Conservation (phyloP, 2,329 filamentous ascomycete genomes). For the Paecilomyces sp. region DNA sequence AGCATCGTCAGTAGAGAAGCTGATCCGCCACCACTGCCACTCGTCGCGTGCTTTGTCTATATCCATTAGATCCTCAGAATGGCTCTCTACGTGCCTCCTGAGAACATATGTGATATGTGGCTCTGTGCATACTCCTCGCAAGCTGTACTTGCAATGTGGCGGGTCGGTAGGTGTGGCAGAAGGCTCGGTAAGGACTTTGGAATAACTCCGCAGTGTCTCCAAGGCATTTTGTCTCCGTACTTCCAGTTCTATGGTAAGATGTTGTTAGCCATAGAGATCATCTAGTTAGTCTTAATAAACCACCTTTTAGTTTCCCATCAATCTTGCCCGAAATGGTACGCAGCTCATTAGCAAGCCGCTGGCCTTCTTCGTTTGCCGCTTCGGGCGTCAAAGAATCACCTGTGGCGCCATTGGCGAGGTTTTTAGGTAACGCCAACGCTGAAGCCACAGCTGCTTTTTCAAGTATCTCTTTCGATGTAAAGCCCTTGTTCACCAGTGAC, state of each 20-base stretch:
- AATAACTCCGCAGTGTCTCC: constrained; percentile 36
- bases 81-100: constrained; percentile 22
- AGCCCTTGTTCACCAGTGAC: constrained; percentile 8
- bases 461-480: constrained; percentile 23
- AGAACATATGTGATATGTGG: constrained; percentile 53
- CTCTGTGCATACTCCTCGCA: constrained; percentile 53
- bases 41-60: constrained; percentile 16
- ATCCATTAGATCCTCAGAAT: constrained; percentile 21
- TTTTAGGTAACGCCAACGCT: constrained; percentile 17
- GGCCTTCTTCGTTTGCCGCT: constrained; percentile 13
- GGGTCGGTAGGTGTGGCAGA: constrained; percentile 32
- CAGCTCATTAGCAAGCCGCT: constrained; percentile 27
- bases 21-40: constrained; percentile 52
- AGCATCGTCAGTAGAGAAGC: constrained; percentile 40
- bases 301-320: constrained; percentile 35
- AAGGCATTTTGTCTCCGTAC: constrained; percentile 32
- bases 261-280: constrained; percentile 2
- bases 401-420: constrained; percentile 8
- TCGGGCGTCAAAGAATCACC: constrained; percentile 11
- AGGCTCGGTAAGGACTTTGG: constrained; percentile 40
- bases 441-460: constrained; percentile 29
- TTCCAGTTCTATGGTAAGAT: constrained; percentile 32
- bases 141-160: constrained; percentile 44
- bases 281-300: background rate
- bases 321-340: constrained; percentile 30